Conservation (phyloP, 1,284 basidiomycete species). For the Ceratobasidium sp. region DNA sequence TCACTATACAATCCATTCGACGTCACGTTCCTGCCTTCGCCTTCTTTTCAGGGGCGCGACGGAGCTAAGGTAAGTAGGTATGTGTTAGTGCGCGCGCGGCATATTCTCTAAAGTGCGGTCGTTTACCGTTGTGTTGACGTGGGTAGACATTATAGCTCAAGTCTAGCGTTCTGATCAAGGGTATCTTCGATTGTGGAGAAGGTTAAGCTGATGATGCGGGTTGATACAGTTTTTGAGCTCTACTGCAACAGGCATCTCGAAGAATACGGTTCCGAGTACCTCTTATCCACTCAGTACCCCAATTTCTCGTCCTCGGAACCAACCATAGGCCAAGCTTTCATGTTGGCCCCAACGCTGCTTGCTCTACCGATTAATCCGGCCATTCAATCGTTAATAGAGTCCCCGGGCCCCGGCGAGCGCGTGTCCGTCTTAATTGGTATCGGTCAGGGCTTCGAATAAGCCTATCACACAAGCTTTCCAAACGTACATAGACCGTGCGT, state of each 20-base stretch:
- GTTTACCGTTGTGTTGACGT: not conserved
- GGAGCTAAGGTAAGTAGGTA: not conserved
- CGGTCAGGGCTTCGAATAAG: constrained; percentile 1
- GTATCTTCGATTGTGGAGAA: not conserved
- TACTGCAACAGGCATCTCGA: not conserved
- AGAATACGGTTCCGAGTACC: not conserved
- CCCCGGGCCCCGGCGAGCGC: not conserved
- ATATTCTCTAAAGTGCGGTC: not conserved
- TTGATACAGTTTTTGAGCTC: constrained; percentile 14
- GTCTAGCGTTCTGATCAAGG: not conserved
- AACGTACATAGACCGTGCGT: not conserved
- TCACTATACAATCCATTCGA: not conserved
- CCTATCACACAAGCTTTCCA: not conserved
- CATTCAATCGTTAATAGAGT: constrained; percentile 1
- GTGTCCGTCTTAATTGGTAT: constrained; percentile 7
- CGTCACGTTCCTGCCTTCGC: constrained; percentile 13
- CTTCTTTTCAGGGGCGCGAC: constrained; percentile 5
- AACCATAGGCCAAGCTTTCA: not conserved
- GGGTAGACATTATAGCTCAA: too few relatives aligned
- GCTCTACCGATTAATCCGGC: not conserved
- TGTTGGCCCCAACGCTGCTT: not conserved
- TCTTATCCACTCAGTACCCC: not conserved
- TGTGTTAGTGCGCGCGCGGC: not conserved
- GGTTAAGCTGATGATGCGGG: constrained; percentile 3
- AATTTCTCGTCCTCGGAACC: not conserved